Percentiles rank a stretch among this genome's conserved stretches.
These are phyloP conservation scores for Saccharomycopsis vini DNA, from an alignment of 805 yeast genomes.

Conservation along the genomic window DNA sequence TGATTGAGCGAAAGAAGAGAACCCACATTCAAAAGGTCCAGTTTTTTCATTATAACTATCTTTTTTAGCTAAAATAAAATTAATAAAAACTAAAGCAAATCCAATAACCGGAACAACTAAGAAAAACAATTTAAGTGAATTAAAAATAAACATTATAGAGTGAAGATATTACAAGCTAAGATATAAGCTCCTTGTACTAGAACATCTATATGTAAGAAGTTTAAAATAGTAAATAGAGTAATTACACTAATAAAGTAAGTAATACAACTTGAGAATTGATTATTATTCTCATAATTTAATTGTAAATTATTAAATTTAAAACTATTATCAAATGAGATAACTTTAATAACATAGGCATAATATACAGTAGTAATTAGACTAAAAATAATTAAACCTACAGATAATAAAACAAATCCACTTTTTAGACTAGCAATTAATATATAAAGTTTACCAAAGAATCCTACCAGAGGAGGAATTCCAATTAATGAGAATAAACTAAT, in stretches of 20 bases:
- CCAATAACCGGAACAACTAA: conserved; percentile 19
- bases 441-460: conserved; percentile 20
- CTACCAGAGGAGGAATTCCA: conserved; percentile 20
- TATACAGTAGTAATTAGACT: conserved; percentile 20
- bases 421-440: conserved; percentile 20
- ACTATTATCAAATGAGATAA: conserved; percentile 17
- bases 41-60: conserved; percentile 21
- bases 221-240: conserved; percentile 19
- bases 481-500: conserved; percentile 20
- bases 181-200: conserved; percentile 20
- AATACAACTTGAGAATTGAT: conserved; percentile 17
- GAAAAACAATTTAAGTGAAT: conserved; percentile 19
- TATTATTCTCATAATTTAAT: conserved; percentile 10
- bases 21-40: conserved; percentile 21
- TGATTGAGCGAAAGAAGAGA: conserved; percentile 19
- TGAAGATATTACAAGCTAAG: conserved; percentile 17
- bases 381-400: conserved; percentile 18
- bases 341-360: conserved; percentile 20
- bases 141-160: conserved; percentile 19
- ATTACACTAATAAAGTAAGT: conserved; percentile 20
- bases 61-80: conserved; percentile 16
- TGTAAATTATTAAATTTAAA: conserved; percentile 14
- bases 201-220: conserved; percentile 20
- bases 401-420: conserved; percentile 18
- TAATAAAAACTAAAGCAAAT: conserved; percentile 18